These are phyloP conservation scores for Coprinopsis marcescibilis DNA, from an alignment of 768 basidiomycete species.

Conservation along the genomic window DNA sequence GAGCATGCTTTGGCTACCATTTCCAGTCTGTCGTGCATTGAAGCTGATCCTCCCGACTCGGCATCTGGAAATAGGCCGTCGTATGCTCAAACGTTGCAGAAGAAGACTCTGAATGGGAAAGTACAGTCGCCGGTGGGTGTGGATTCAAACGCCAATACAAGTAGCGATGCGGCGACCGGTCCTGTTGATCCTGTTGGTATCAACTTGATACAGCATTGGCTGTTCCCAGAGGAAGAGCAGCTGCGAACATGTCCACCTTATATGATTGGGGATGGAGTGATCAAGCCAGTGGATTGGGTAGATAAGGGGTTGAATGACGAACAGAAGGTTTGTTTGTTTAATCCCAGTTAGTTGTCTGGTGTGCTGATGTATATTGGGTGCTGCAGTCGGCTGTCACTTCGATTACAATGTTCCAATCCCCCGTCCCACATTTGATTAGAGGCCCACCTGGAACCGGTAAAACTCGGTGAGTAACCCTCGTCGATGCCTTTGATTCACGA, in stretches of 20 bases:
- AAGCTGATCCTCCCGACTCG: conserved; percentile 2
- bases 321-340: conserved; percentile 31
- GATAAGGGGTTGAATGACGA: conserved; percentile 43
- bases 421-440: conserved; percentile 43
- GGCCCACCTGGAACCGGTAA: conserved; percentile 51
- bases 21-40: conserved; percentile 18
- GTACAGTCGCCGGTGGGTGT: no score
- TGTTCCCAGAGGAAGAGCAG: conserved; percentile 37
- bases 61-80: background rate
- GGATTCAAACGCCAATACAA: no score
- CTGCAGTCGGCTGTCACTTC: conserved; percentile 37
- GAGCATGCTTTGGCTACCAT: conserved; percentile 31
- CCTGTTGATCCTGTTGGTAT: conserved; percentile 3
- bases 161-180: background rate
- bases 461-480: conserved; percentile 31
- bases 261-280: conserved; percentile 17
- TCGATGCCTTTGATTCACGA: background rate
- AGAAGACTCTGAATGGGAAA: no score
- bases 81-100: background rate
- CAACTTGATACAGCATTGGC: conserved; percentile 36
- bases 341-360: background rate
- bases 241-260: conserved; percentile 17
- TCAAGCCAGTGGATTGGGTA: conserved; percentile 32
- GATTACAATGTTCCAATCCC: conserved; percentile 36
- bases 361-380: background rate